phyloP scores from a whole-genome alignment of 2,329 filamentous ascomycete genomes.

The Blumeriella jaapii region DNA sequence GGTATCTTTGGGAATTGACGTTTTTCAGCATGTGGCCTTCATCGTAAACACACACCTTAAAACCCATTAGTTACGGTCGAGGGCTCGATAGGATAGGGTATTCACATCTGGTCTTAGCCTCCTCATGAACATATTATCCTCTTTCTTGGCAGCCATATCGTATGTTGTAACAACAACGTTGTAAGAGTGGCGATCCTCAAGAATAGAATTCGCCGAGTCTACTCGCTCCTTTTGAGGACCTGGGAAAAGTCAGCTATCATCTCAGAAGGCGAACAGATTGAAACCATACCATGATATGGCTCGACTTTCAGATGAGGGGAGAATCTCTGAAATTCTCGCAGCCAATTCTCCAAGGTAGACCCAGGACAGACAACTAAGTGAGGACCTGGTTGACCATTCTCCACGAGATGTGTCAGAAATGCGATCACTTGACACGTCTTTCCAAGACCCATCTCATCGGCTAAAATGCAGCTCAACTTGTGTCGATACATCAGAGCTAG shows the following conservation, averaged over 20 bases:
- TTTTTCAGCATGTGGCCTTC: slow-evolving; percentile 94
- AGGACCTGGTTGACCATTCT: slow-evolving; percentile 55
- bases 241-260: slow-evolving; percentile 15
- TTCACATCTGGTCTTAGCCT: slow-evolving; percentile 40
- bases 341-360: slow-evolving; percentile 93
- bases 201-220: slow-evolving; percentile 52
- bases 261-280: neutral
- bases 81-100: neutral
- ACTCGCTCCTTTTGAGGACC: slow-evolving; percentile 57
- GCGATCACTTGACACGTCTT: slow-evolving; percentile 97
- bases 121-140: slow-evolving; percentile 52
- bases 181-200: slow-evolving; percentile 54
- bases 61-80: slow-evolving; percentile 7
- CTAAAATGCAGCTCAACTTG: slow-evolving; percentile 76
- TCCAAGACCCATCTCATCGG: slow-evolving; percentile 93
- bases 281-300: slow-evolving; percentile 46
- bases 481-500: slow-evolving; percentile 72
- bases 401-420: slow-evolving; percentile 73
- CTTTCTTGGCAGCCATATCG: slow-evolving; percentile 45
- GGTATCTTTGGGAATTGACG: slow-evolving; percentile 69
- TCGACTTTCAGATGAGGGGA: slow-evolving; percentile 64
- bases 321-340: slow-evolving; percentile 79
- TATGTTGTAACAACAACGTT: slow-evolving; percentile 65
- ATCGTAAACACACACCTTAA: slow-evolving; percentile 56
- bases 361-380: slow-evolving; percentile 85